Evolutionary conservation across 371 early-diverging fungal genomes (phyloP).

Genomic region (Apophysomyces sp.): DNA sequence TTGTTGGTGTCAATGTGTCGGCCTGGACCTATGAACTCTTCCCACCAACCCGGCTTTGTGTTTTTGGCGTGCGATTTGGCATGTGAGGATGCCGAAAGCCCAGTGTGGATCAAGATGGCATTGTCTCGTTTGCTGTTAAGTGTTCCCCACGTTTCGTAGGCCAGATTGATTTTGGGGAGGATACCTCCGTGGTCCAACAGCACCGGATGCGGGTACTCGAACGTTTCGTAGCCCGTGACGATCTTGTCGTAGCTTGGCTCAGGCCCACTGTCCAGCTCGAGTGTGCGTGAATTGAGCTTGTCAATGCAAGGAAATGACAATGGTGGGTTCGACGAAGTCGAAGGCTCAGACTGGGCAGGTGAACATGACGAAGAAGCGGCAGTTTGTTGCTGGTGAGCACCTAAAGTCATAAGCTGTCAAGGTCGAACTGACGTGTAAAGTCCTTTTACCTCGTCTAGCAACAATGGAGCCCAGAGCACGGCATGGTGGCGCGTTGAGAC

Average conservation of each 20-base stretch:
- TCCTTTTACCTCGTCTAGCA: neutral
- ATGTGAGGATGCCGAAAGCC: conserved; percentile 82
- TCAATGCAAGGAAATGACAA: conserved; percentile 83
- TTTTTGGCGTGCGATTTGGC: conserved; percentile 81
- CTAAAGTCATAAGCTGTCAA: neutral
- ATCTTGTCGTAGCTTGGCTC: conserved; percentile 87
- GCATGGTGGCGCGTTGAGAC: neutral
- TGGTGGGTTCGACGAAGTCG: conserved; percentile 58
- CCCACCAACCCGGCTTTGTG: conserved; percentile 95
- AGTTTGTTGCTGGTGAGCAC: neutral
- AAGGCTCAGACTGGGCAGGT: neutral
- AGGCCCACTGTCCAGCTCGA: conserved; percentile 76
- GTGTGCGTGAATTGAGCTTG: conserved; percentile 61
- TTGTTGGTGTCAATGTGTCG: conserved; percentile 80
- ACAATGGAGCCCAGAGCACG: neutral
- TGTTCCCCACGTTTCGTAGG: conserved; percentile 87
- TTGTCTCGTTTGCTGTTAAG: conserved; percentile 70
- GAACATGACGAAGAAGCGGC: neutral
- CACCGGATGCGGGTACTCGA: conserved; percentile 67
- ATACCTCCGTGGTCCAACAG: conserved; percentile 82
- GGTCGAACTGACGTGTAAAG: too few relatives aligned
- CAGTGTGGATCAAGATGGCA: conserved; percentile 84
- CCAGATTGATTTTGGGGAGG: conserved; percentile 73
- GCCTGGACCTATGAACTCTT: conserved; percentile 92
- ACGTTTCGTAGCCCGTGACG: conserved; percentile 79